phyloP scores from a whole-genome alignment of 176 grass and related monocot genomes.

The Echinochloa phyllopogon region DNA sequence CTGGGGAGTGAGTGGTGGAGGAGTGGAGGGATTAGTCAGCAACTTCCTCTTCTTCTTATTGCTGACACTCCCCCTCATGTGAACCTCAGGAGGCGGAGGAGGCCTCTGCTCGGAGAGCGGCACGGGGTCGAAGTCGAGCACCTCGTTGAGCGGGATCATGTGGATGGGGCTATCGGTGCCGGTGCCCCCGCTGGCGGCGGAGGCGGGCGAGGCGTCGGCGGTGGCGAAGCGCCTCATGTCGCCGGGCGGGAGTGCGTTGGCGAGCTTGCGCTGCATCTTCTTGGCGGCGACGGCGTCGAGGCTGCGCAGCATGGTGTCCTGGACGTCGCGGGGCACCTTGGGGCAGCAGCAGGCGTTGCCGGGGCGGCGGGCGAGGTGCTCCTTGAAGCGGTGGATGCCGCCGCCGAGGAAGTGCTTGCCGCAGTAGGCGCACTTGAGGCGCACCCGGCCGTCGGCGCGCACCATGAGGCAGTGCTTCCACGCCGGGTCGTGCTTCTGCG shows the following conservation, averaged over 20 bases:
- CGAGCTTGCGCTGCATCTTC: conserved; percentile 65
- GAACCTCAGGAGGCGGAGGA: not conserved
- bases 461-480: conserved; percentile 96
- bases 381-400: conserved; percentile 98
- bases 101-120: conserved; percentile 41
- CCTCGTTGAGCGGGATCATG: conserved; percentile 58
- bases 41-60: conserved; percentile 55
- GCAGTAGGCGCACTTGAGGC: conserved; percentile 89
- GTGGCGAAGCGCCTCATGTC: conserved; percentile 40
- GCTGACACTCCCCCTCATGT: conserved; percentile 30
- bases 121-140: conserved; percentile 46
- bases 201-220: conserved; percentile 2
- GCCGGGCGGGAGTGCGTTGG: conserved; percentile 30
- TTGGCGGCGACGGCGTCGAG: conserved; percentile 67
- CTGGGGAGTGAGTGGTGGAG: conserved; percentile 13
- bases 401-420: conserved; percentile 86
- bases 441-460: conserved; percentile 59
- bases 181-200: conserved; percentile 7
- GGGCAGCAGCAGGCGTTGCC: conserved; percentile 92
- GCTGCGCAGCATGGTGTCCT: conserved; percentile 72
- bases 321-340: conserved; percentile 74
- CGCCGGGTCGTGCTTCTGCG: conserved; percentile 92
- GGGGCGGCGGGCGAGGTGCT: conserved; percentile 89
- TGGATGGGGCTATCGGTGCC: conserved; percentile 44
- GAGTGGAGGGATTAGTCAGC: conserved; percentile 12